Evolutionary conservation across 2,329 filamentous ascomycete genomes (phyloP).

Genomic region (Thermothelomyces thermophilus): DNA sequence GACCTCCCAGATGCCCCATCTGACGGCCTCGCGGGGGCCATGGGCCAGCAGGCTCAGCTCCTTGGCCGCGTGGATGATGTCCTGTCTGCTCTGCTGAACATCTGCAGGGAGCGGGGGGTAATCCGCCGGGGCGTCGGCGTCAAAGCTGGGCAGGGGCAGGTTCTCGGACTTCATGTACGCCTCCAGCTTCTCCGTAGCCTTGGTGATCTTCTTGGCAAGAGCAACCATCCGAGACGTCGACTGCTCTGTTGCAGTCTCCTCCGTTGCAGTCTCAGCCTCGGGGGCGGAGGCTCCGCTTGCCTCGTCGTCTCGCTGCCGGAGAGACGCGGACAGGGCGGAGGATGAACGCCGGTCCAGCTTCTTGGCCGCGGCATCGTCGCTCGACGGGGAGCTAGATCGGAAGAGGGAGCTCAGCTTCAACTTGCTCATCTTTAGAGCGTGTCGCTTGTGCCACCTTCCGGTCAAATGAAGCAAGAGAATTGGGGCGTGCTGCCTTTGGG

Average conservation of each 20-base stretch:
- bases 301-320: conserved; percentile 22
- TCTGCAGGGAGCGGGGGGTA: conserved; percentile 43
- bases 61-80: conserved; percentile 43
- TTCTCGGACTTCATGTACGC: conserved; percentile 39
- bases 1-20: conserved; percentile 49
- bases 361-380: conserved; percentile 27
- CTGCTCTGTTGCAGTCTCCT: conserved; percentile 7
- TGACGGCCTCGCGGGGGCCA: conserved; percentile 44
- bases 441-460: background rate
- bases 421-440: conserved; percentile 29
- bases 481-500: background rate
- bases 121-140: conserved; percentile 37
- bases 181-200: conserved; percentile 45
- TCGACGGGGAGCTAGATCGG: conserved; percentile 22
- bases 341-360: conserved; percentile 33
- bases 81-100: conserved; percentile 39
- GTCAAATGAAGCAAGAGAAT: background rate
- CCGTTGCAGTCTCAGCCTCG: background rate
- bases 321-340: conserved; percentile 25
- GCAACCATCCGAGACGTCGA: conserved; percentile 36
- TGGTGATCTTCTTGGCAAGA: conserved; percentile 42
- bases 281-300: conserved; percentile 6
- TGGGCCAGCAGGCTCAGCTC: conserved; percentile 43
- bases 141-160: conserved; percentile 39
- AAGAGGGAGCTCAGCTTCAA: conserved; percentile 34